A percentile compares a stretch with the other conserved stretches of the same genome.
Evolutionary conservation across 1,284 basidiomycete species (phyloP).

Genomic region (Calocybe gambosa): DNA sequence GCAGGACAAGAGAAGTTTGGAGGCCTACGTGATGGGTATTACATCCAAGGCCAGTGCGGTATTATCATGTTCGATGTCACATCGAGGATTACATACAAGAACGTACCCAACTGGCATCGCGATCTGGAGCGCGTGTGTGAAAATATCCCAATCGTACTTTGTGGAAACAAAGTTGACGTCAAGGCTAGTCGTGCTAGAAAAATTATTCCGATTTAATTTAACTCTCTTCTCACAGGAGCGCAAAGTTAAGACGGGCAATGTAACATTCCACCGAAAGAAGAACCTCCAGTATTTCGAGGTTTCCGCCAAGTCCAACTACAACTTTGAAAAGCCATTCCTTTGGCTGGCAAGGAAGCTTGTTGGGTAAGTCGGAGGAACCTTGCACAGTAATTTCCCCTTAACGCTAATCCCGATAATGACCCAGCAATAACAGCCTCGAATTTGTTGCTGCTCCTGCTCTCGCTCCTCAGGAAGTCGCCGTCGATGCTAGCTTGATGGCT

Average conservation of each 20-base stretch:
- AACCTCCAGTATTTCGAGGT: slow-evolving; percentile 99
- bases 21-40: slow-evolving; percentile 96
- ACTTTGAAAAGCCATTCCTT: slow-evolving; percentile 99
- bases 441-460: slow-evolving; percentile 97
- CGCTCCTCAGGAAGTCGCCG: slow-evolving; percentile 87
- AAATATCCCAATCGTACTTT: slow-evolving; percentile 98
- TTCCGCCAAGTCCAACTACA: slow-evolving; percentile 99
- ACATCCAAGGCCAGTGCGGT: slow-evolving; percentile 99
- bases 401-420: slow-evolving; percentile 1
- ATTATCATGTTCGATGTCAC: slow-evolving; percentile 99
- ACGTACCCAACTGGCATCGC: slow-evolving; percentile 99
- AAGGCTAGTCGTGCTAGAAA: slow-evolving; percentile 59
- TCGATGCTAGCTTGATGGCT: slow-evolving; percentile 79
- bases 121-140: slow-evolving; percentile 99
- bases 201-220: slow-evolving; percentile 1
- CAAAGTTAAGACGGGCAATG: slow-evolving; percentile 98
- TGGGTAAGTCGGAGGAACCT: slow-evolving; percentile 55
- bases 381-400: background rate
- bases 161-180: slow-evolving; percentile 99
- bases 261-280: slow-evolving; percentile 99
- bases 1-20: slow-evolving; percentile 99
- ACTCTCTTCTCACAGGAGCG: slow-evolving; percentile 66
- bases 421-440: slow-evolving; percentile 78
- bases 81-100: slow-evolving; percentile 99
- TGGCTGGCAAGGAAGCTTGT: slow-evolving; percentile 99